Evolutionary conservation across 371 early-diverging fungal species (phyloP).

Genomic region (Haplosporangium sp.): DNA sequence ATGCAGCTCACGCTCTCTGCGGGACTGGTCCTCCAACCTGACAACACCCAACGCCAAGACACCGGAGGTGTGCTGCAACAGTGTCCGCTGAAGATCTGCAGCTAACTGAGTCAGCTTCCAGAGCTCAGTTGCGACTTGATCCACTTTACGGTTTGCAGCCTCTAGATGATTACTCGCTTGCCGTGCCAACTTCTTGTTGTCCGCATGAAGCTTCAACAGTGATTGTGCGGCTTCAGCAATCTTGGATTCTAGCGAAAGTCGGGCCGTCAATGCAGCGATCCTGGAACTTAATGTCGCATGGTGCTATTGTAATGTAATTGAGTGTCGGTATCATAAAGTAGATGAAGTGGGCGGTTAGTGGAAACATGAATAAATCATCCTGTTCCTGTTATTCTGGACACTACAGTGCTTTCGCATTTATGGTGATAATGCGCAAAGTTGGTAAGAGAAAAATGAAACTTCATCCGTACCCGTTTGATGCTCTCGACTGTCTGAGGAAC

Average conservation of each 20-base stretch:
- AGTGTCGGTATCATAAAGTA: background rate
- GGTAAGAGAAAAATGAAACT: background rate
- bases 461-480: constrained; percentile 60
- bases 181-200: constrained; percentile 60
- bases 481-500: constrained; percentile 65
- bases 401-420: background rate
- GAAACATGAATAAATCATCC: background rate
- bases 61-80: constrained; percentile 79
- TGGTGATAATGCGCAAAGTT: background rate
- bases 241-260: constrained; percentile 72
- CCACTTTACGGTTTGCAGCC: constrained; percentile 72
- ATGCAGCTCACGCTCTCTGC: constrained; percentile 39
- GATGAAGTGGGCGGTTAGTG: background rate
- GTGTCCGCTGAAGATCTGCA: constrained; percentile 70
- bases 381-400: background rate
- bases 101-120: constrained; percentile 70
- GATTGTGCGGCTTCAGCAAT: constrained; percentile 77
- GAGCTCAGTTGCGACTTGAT: constrained; percentile 74
- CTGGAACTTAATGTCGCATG: constrained; percentile 59
- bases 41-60: constrained; percentile 65
- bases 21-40: constrained; percentile 54
- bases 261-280: constrained; percentile 62
- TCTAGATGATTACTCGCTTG: constrained; percentile 67
- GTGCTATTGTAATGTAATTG: constrained; percentile 31
- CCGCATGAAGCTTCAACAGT: constrained; percentile 62